Conservation (phyloP, 2,329 filamentous ascomycete species). For the Chaetomium sp. region DNA sequence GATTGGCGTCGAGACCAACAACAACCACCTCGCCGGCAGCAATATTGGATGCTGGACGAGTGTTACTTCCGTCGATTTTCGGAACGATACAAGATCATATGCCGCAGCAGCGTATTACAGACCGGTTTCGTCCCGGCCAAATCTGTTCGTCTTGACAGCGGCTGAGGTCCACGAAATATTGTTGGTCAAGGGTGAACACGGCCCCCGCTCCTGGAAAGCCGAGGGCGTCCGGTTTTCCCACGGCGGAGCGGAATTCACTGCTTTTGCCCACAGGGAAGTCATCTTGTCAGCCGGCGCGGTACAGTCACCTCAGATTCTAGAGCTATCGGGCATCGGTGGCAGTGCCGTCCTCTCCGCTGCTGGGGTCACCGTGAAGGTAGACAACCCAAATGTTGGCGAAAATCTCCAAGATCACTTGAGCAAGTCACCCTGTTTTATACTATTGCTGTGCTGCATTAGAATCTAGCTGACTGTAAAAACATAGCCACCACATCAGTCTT, state of each 20-base stretch:
- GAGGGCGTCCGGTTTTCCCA: constrained; percentile 27
- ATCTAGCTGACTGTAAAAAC: neutral
- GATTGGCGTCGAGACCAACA: constrained; percentile 32
- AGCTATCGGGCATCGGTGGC: constrained; percentile 33
- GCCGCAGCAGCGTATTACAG: constrained; percentile 23
- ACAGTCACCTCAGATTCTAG: constrained; percentile 30
- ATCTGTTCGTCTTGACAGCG: constrained; percentile 11
- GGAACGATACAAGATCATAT: constrained; percentile 33
- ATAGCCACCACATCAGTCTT: constrained; percentile 33
- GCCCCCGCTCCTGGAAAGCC: constrained; percentile 4
- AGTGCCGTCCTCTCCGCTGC: constrained; percentile 33
- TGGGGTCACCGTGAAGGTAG: constrained; percentile 32
- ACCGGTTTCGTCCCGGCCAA: constrained; percentile 11
- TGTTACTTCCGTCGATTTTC: constrained; percentile 30
- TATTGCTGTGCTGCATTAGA: neutral
- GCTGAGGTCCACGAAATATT: constrained; percentile 12
- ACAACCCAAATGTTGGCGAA: constrained; percentile 39
- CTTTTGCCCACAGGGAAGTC: constrained; percentile 29
- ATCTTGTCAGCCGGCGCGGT: constrained; percentile 37
- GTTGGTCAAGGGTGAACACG: neutral
- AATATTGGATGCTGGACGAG: constrained; percentile 37
- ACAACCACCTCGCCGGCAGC: constrained; percentile 32
- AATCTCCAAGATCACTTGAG: constrained; percentile 33
- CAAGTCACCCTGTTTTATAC: constrained; percentile 25
- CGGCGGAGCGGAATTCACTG: constrained; percentile 10